phyloP scores from a whole-genome alignment of 1,139 yeast genomes.

The Kodamaea suecica region DNA sequence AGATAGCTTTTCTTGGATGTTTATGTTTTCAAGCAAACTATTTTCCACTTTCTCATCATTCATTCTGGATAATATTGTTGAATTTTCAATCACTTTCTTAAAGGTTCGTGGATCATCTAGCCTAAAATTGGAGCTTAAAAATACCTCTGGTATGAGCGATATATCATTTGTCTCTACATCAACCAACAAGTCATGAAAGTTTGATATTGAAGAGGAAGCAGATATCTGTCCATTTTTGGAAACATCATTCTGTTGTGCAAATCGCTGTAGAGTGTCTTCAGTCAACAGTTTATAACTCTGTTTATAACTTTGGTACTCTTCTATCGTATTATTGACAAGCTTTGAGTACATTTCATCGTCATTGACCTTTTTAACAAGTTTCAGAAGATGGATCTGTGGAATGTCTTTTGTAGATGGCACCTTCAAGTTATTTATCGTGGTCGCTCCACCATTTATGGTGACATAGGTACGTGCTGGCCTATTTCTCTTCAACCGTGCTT shows the following conservation, averaged over 20 bases:
- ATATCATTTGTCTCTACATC: conserved; percentile 13
- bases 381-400: conserved; percentile 73
- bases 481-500: conserved; percentile 35
- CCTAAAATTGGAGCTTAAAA: conserved; percentile 64
- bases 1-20: conserved; percentile 76
- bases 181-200: conserved; percentile 13
- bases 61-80: conserved; percentile 35
- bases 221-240: conserved; percentile 17
- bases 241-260: conserved; percentile 23
- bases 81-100: conserved; percentile 62
- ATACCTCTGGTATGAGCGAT: conserved; percentile 62
- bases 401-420: conserved; percentile 81
- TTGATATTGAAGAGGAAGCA: conserved; percentile 14
- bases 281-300: conserved; percentile 48
- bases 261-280: conserved; percentile 45
- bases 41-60: conserved; percentile 12
- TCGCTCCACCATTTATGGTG: conserved; percentile 40
- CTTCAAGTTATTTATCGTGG: conserved; percentile 44
- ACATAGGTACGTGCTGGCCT: conserved; percentile 34
- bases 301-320: conserved; percentile 57
- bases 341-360: conserved; percentile 42
- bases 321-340: conserved; percentile 41
- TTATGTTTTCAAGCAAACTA: conserved; percentile 38
- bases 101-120: conserved; percentile 88
- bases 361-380: conserved; percentile 49